Base-by-base conservation (phyloP, 2,329 filamentous ascomycete species). In the Coniochaeta pulveracea region DNA sequence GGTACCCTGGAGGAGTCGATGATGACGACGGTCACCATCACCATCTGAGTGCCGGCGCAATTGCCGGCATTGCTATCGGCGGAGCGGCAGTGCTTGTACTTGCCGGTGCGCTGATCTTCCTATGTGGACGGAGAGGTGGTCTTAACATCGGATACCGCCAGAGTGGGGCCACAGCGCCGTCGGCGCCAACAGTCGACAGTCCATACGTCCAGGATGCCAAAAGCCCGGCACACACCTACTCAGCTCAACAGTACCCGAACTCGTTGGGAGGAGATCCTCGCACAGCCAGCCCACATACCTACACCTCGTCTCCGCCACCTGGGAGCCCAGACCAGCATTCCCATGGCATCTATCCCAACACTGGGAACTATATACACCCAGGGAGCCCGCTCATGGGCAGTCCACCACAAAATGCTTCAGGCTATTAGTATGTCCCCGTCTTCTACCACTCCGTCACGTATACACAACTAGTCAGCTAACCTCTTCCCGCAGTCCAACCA, bases 41-140 rank as follows among this genome's bases (percentile, higher is more conserved):
- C 19, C 24, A 34, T 12, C 40, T 57, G 15, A 48, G 46, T 6
- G 36, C 50, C 0, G 72, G 72, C 4, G 67, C 65, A 3, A 77
- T 79, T 18, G 72, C 69, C 1, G 76, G 74, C 4, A 75, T 80
- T 19, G 61, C 59, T 1, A 57, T 80, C 22, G 72, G 72, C 16
- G 52, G 49, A 1, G 55, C 64, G 1, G 66, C 61, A 2, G 53
- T 65, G 3, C 34, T 70, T 4, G 38, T 61, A 12, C 40, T 64
- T 1, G 63, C 58, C 8, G 55, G 63, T 7, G 56, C 49, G 0
- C 45, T 75, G 5, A 43, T 74, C 33, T 69, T 66, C 33, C 43
- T 69, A 27, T 67, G 60, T 34, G 63, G 65, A 11, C 52, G 63
- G 29, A 51, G 52, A 7, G 54, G 57, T 16, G 57, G 57, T 3